Base-by-base conservation (phyloP, 495 filamentous ascomycete species). In the Parmelia sp. region DNA sequence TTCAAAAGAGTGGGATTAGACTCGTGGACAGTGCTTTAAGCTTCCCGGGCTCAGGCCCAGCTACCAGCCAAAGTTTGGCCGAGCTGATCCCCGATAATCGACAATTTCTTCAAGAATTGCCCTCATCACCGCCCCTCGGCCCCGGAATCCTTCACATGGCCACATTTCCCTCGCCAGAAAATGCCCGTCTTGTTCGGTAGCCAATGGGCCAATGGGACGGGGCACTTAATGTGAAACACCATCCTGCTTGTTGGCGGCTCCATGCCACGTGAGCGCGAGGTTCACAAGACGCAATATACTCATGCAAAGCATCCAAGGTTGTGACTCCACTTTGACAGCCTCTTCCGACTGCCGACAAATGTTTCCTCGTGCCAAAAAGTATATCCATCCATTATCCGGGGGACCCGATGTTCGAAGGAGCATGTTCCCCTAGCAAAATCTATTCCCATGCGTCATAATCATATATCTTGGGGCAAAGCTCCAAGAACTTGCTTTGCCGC, bases 21-120 rank as follows among this genome's bases (percentile, higher is more conserved):
- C 27, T 53, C 49, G 27, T 53, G 49, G 27, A 53, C 25, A 17
- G 49, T 53, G 49, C 49, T 53, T 53, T 53, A 29, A 53, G 27
- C n/a, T n/a, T n/a, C n/a, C n/a, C n/a, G n/a, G n/a, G n/a, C n/a
- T n/a, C n/a, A n/a, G n/a, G n/a, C n/a, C n/a, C n/a, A n/a, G n/a
- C n/a, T n/a, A n/a, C n/a, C n/a, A n/a, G n/a, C n/a, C n/a, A n/a
- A n/a, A n/a, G n/a, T n/a, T n/a, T 53, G 47, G 47, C 47, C 3
- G 47, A 51, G 25, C 1, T 6, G 29, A 17, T 12, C n/a, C 44
- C 44, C 7, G 25, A 8, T 3, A 44, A 44, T 44, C 40, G 17
- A 21, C 40, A 19, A 21, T 44, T 44, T 21, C n/a, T 47, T 11
- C 4, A 23, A 23, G 44, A 47, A 7, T 47, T 23, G 21, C 42